Conservation (phyloP, 495 filamentous ascomycete genomes). For the Cercophora samala region DNA sequence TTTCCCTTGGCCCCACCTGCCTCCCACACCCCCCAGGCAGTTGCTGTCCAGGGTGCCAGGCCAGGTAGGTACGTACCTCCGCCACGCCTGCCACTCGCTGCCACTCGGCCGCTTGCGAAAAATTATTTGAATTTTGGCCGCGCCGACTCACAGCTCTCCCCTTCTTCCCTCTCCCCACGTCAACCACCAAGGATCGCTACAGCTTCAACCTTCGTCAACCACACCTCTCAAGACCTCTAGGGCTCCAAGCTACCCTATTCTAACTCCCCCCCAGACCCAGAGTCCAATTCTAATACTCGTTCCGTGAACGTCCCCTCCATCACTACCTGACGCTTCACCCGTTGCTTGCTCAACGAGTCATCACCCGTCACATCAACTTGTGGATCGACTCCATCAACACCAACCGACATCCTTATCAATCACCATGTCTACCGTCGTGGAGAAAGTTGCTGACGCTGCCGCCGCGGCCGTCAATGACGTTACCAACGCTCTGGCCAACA, state of each 20-base stretch:
- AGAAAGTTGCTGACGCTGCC: conserved; percentile 58
- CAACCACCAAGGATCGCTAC: conserved; percentile 48
- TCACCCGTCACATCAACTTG: conserved; percentile 34
- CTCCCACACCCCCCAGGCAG: conserved; percentile 16
- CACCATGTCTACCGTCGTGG: conserved; percentile 61
- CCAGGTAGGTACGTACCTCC: conserved; percentile 33
- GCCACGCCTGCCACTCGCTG: conserved; percentile 38
- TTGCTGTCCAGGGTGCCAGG: conserved; percentile 13
- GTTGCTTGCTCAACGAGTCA: conserved; percentile 38
- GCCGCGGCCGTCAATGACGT: conserved; percentile 74
- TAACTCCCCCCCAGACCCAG: conserved; percentile 57
- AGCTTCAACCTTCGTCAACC: conserved; percentile 38
- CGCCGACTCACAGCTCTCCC: conserved; percentile 37
- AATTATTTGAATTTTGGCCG: conserved; percentile 50
- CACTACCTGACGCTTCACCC: conserved; percentile 27
- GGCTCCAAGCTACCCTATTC: conserved; percentile 90
- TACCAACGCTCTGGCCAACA: conserved; percentile 78
- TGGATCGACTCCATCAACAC: conserved; percentile 37
- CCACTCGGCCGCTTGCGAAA: conserved; percentile 41
- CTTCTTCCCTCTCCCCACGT: conserved; percentile 40
- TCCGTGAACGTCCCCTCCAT: conserved; percentile 33
- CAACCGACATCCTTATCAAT: conserved; percentile 35
- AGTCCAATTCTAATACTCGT: conserved; percentile 46
- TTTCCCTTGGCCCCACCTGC: conserved; percentile 18
- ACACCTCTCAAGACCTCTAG: conserved; percentile 60